Evolutionary conservation across 257 asterid species (phyloP).

Genomic region (Lycium barbarum): DNA sequence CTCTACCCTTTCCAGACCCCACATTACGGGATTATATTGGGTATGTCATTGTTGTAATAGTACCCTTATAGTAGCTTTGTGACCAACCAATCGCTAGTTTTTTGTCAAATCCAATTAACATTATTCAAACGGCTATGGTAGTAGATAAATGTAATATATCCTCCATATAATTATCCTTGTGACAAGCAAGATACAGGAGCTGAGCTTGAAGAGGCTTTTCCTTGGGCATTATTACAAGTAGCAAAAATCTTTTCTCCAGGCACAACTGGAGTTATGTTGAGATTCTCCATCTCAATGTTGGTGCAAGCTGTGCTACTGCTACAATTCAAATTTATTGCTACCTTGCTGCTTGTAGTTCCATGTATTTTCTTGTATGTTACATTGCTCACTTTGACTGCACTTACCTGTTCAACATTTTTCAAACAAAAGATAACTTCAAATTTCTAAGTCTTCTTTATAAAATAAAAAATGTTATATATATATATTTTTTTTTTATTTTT

Average conservation of each 20-base stretch:
- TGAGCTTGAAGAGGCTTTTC: conserved; percentile 20
- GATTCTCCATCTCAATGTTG: conserved; percentile 26
- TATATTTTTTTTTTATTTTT: neutral
- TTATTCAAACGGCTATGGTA: neutral
- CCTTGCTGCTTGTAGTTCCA: conserved; percentile 22
- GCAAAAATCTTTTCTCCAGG: conserved; percentile 13
- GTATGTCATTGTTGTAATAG: too few relatives aligned
- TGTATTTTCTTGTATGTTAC: conserved; percentile 26
- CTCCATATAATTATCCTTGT: neutral
- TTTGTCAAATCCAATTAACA: neutral
- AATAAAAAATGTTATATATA: neutral
- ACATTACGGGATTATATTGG: too few relatives aligned
- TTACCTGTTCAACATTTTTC: neutral
- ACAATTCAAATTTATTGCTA: conserved; percentile 32
- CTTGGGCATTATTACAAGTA: conserved; percentile 21
- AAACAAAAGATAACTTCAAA: neutral
- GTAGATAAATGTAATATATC: neutral
- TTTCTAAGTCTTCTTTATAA: neutral
- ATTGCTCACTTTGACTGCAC: conserved; percentile 33
- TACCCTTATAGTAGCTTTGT: neutral
- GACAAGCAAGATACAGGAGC: conserved; percentile 33
- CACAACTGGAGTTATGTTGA: conserved; percentile 28
- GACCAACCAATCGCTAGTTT: neutral
- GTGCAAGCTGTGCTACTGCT: conserved; percentile 32
- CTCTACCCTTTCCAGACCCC: too few relatives aligned